Conservation (phyloP, 163 green algal genomes). For the Scenedesmus sp. region DNA sequence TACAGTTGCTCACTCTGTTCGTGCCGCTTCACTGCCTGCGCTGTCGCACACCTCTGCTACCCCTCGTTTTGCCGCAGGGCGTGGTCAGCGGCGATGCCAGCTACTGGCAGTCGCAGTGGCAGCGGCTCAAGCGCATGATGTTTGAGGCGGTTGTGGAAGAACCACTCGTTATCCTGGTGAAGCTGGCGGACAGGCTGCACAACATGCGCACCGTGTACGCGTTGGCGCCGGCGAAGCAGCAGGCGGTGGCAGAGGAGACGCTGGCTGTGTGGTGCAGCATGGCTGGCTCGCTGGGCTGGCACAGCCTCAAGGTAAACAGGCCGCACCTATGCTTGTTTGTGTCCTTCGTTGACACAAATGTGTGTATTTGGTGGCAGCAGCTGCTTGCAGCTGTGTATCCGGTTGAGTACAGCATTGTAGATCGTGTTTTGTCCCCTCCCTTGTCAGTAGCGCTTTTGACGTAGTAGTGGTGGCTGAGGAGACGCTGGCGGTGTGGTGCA, state of each 20-base stretch:
- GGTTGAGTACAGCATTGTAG: too few relatives aligned
- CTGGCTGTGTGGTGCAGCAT: constrained; percentile 89
- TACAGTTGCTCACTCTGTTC: too few relatives aligned
- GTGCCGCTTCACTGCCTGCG: too few relatives aligned
- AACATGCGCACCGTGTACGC: constrained; percentile 76
- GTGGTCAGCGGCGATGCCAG: constrained; percentile 13
- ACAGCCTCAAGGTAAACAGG: constrained; percentile 80
- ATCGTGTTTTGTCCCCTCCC: too few relatives aligned
- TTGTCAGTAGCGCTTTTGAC: too few relatives aligned
- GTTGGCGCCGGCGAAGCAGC: constrained; percentile 79
- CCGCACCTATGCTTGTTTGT: background rate
- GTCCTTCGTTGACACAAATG: too few relatives aligned
- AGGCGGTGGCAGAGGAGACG: constrained; percentile 86
- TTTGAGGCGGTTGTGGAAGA: constrained; percentile 72
- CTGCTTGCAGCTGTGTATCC: too few relatives aligned
- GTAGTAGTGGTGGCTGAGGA: constrained; percentile 78
- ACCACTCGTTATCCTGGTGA: constrained; percentile 83
- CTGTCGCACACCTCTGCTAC: too few relatives aligned
- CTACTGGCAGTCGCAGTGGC: constrained; percentile 44
- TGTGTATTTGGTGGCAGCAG: too few relatives aligned
- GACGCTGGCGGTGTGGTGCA: constrained; percentile 89
- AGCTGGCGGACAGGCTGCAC: constrained; percentile 71
- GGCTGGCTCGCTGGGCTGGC: constrained; percentile 88
- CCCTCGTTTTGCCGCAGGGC: background rate
- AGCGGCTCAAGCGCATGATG: constrained; percentile 54